Evolutionary conservation across 345 rosid species (phyloP).

Genomic region (Pelargonium nanum): DNA sequence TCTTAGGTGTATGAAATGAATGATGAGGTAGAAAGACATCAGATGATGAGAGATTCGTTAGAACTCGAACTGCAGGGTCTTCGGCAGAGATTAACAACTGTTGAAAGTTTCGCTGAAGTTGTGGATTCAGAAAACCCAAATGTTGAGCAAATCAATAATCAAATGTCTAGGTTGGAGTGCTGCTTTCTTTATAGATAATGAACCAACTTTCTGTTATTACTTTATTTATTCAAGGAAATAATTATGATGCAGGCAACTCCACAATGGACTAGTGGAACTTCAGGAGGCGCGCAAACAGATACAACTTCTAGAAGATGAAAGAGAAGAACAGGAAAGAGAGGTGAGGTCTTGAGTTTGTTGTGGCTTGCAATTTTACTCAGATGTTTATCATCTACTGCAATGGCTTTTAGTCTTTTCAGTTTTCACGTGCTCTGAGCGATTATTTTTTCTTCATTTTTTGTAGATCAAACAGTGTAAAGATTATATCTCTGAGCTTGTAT

Average conservation of each 20-base stretch:
- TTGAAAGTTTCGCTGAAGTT: conserved; percentile 45
- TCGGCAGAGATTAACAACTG: conserved; percentile 48
- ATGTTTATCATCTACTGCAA: neutral
- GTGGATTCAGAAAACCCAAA: conserved; percentile 25
- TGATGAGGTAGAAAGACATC: conserved; percentile 71
- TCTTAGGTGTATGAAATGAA: conserved; percentile 73
- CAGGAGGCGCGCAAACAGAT: conserved; percentile 39
- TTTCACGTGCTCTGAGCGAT: conserved; percentile 1
- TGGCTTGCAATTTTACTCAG: conserved; percentile 2
- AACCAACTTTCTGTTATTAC: neutral
- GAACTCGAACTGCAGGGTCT: conserved; percentile 68
- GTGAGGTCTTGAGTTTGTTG: conserved; percentile 23
- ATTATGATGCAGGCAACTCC: conserved; percentile 26
- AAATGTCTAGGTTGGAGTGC: conserved; percentile 33
- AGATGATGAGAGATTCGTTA: conserved; percentile 48
- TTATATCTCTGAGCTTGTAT: conserved; percentile 59
- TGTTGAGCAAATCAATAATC: conserved; percentile 28
- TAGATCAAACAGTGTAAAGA: conserved; percentile 69
- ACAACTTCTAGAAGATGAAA: conserved; percentile 43
- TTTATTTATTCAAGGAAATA: conserved; percentile 6
- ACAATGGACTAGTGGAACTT: conserved; percentile 31
- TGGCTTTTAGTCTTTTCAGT: neutral
- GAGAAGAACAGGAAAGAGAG: conserved; percentile 56
- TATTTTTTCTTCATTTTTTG: conserved; percentile 16
- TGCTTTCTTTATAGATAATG: conserved; percentile 6